Conservation (phyloP, 208 protist genomes). For the Strigomonas culicis region DNA sequence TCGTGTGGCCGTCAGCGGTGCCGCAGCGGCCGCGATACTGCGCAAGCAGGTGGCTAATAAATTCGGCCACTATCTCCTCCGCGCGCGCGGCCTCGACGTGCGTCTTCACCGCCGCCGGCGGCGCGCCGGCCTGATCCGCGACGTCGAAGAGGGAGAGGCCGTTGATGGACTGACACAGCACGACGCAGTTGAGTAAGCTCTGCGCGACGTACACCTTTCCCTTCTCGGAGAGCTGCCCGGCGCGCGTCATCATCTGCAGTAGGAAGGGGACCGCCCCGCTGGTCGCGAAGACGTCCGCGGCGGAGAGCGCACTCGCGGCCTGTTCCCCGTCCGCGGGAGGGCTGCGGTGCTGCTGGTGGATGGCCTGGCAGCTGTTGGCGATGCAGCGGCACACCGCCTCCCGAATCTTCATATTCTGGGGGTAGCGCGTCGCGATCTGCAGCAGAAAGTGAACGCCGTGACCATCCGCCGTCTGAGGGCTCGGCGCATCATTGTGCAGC, state of each 20-base stretch:
- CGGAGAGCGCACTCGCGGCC: no score
- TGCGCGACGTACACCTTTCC: slow-evolving; percentile 57
- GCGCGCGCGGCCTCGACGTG: slow-evolving; percentile 25
- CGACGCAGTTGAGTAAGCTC: slow-evolving; percentile 65
- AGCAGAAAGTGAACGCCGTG: slow-evolving; percentile 19
- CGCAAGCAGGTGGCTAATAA: slow-evolving; percentile 29
- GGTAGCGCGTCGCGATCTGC: slow-evolving; percentile 47
- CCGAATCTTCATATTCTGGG: slow-evolving; percentile 47
- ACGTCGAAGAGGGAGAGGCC: no score
- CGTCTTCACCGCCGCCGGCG: slow-evolving; percentile 28
- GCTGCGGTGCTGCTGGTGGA: neutral
- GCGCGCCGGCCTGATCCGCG: no score
- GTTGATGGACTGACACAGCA: no score
- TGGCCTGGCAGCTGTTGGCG: slow-evolving; percentile 64
- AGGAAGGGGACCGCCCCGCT: no score
- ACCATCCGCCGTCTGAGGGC: no score
- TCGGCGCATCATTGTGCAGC: no score
- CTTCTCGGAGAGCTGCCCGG: slow-evolving; percentile 28
- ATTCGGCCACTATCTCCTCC: slow-evolving; percentile 44
- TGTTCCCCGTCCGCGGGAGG: neutral
- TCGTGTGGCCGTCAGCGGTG: slow-evolving; percentile 16
- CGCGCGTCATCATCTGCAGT: slow-evolving; percentile 52
- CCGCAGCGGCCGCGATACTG: slow-evolving; percentile 36
- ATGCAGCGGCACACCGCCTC: slow-evolving; percentile 78
- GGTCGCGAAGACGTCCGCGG: no score